Evolutionary conservation across 331 rosid species (phyloP).

Genomic region (Arachis monticola): DNA sequence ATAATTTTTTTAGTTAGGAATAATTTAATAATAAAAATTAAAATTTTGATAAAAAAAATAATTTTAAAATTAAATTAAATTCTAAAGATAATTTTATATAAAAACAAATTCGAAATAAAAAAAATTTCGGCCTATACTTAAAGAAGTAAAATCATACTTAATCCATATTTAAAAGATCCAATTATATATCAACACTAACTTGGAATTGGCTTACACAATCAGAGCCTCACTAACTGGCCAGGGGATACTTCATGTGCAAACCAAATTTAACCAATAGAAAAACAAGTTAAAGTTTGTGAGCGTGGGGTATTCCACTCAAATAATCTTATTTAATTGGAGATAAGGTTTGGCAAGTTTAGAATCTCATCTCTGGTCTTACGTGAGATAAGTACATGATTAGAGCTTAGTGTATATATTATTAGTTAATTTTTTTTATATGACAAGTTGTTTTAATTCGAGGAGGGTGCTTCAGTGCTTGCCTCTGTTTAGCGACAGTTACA

Average conservation of each 20-base stretch:
- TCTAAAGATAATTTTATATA: no score
- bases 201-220: neutral
- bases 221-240: conserved; percentile 5
- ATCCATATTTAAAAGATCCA: neutral
- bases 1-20: no score
- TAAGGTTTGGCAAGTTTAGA: conserved; percentile 19
- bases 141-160: no score
- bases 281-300: conserved; percentile 14
- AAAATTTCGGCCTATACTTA: no score
- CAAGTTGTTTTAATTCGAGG: neutral
- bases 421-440: neutral
- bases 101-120: no score
- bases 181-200: neutral
- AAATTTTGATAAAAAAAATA: no score
- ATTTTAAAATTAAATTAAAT: no score
- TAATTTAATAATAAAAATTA: no score
- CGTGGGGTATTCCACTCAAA: conserved; percentile 8
- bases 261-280: conserved; percentile 12
- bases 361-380: neutral
- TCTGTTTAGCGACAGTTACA: neutral
- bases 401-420: neutral
- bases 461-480: neutral
- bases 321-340: conserved; percentile 20
- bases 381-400: neutral
- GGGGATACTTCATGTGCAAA: conserved; percentile 22